These are phyloP conservation scores for Trichoderma sp. DNA, from an alignment of 2,329 filamentous ascomycete genomes.

Conservation along the genomic window DNA sequence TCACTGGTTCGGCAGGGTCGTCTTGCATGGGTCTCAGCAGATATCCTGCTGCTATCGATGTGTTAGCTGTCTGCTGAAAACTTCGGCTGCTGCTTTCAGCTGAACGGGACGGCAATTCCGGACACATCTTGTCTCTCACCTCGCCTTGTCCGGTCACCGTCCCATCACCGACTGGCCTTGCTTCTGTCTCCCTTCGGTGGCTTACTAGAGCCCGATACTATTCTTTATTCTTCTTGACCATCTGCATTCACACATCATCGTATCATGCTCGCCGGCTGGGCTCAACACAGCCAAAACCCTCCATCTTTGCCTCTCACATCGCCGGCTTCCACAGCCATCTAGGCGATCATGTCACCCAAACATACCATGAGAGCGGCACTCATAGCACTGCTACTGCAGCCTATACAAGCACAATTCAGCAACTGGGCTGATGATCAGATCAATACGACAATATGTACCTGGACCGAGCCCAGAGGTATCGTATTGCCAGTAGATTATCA, in stretches of 20 bases:
- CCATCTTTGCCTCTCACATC: background rate
- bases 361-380: slow-evolving; percentile 29
- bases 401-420: slow-evolving; percentile 45
- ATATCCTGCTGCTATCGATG: background rate
- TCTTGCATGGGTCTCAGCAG: background rate
- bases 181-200: background rate
- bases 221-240: background rate
- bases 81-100: background rate
- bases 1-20: background rate
- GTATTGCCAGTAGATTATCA: background rate
- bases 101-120: background rate
- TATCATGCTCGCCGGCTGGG: background rate
- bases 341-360: slow-evolving; percentile 32
- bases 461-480: slow-evolving; percentile 52
- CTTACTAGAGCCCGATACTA: background rate
- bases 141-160: background rate
- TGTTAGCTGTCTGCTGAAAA: background rate
- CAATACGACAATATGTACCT: slow-evolving; percentile 62
- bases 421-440: slow-evolving; percentile 56
- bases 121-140: background rate
- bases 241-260: background rate
- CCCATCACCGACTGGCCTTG: background rate
- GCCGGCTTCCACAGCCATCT: background rate
- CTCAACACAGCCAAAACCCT: background rate
- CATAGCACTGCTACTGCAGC: slow-evolving; percentile 30